phyloP scores from a whole-genome alignment of 2,329 filamentous ascomycete species.

The Xylariaceae sp. region DNA sequence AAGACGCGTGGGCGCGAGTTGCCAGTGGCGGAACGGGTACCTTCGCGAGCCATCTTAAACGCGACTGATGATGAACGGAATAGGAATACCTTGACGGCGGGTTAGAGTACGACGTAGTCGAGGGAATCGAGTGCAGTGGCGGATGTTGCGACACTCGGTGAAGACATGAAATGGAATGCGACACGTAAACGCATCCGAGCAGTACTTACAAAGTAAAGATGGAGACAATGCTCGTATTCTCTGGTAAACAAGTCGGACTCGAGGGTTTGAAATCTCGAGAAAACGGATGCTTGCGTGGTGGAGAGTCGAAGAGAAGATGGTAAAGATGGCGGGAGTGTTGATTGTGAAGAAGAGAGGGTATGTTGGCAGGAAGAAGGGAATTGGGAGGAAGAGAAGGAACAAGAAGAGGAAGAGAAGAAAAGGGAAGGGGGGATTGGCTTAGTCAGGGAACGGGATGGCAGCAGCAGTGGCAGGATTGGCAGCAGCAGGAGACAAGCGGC shows the following conservation, averaged over 20 bases:
- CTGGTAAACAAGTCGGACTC: neutral
- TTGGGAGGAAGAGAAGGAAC: constrained; percentile 7
- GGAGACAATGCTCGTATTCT: constrained; percentile 3
- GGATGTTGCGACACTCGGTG: constrained; percentile 24
- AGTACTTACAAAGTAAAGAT: constrained; percentile 12
- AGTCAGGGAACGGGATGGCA: constrained; percentile 15
- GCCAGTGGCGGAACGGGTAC: constrained; percentile 48
- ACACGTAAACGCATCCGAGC: constrained; percentile 20
- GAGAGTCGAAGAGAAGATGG: constrained; percentile 3
- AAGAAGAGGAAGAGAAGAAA: constrained; percentile 14
- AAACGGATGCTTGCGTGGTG: constrained; percentile 9
- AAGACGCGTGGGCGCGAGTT: constrained; percentile 50
- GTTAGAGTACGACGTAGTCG: constrained; percentile 26
- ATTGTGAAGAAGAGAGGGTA: constrained; percentile 2
- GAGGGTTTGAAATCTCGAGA: neutral
- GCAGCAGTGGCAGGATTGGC: constrained; percentile 5
- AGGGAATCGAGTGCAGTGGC: constrained; percentile 3
- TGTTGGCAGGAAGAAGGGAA: constrained; percentile 4
- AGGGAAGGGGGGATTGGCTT: constrained; percentile 8
- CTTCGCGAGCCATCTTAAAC: constrained; percentile 43
- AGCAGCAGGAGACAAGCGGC: too few relatives aligned
- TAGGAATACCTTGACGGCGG: constrained; percentile 19
- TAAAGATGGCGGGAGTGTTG: neutral
- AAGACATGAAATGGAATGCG: constrained; percentile 29
- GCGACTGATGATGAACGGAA: constrained; percentile 3